Evolutionary conservation across 208 protist species (phyloP).

Genomic region (Leishmania amazonensis): DNA sequence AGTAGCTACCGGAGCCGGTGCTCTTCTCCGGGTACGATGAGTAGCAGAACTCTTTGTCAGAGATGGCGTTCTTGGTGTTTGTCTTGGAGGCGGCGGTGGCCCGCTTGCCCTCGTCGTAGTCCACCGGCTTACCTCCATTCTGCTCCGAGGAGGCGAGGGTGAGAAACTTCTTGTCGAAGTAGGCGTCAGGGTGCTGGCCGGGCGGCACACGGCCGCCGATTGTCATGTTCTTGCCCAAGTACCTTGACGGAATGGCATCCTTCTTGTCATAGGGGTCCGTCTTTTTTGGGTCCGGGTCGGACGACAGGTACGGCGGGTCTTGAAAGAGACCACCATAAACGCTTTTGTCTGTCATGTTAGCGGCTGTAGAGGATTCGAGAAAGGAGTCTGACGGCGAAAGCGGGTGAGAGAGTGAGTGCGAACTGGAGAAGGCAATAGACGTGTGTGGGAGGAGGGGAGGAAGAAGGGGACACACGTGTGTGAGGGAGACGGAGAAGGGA

Average conservation of each 20-base stretch:
- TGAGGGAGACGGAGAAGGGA: neutral
- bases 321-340: slow-evolving; percentile 88
- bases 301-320: slow-evolving; percentile 77
- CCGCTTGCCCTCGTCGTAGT: slow-evolving; percentile 50
- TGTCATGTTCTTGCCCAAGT: slow-evolving; percentile 77
- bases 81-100: slow-evolving; percentile 29
- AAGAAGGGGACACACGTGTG: neutral
- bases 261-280: slow-evolving; percentile 86
- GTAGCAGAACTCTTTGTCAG: slow-evolving; percentile 68
- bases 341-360: slow-evolving; percentile 72
- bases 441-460: neutral
- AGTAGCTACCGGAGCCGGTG: slow-evolving; percentile 86
- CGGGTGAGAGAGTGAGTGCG: no score
- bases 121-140: slow-evolving; percentile 62
- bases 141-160: slow-evolving; percentile 81
- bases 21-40: slow-evolving; percentile 71
- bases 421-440: neutral
- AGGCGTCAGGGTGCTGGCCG: slow-evolving; percentile 57
- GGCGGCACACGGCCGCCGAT: slow-evolving; percentile 35
- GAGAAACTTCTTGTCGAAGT: slow-evolving; percentile 78
- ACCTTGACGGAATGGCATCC: slow-evolving; percentile 79
- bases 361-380: neutral
- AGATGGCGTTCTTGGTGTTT: slow-evolving; percentile 49
- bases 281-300: slow-evolving; percentile 64
- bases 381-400: neutral